These are phyloP conservation scores for Volvariella volvacea DNA, from an alignment of 1,284 basidiomycete species.

Conservation along the genomic window DNA sequence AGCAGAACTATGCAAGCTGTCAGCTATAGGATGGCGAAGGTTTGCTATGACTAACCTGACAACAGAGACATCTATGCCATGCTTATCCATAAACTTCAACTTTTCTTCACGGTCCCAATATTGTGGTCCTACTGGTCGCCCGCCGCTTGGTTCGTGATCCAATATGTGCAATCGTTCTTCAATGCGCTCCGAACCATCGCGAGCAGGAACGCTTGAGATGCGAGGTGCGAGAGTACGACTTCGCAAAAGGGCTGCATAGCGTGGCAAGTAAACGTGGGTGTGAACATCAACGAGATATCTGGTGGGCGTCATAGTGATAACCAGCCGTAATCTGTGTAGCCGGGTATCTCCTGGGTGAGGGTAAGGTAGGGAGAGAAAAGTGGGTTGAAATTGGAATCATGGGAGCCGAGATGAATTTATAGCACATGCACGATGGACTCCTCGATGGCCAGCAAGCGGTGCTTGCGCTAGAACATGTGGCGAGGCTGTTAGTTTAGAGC, in stretches of 20 bases:
- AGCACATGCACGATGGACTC: neutral
- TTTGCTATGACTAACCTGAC: slow-evolving; percentile 40
- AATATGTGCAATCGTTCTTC: slow-evolving; percentile 71
- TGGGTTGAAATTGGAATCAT: neutral
- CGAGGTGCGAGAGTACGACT: slow-evolving; percentile 56
- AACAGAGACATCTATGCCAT: slow-evolving; percentile 65
- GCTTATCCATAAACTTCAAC: slow-evolving; percentile 71
- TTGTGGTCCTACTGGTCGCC: slow-evolving; percentile 51
- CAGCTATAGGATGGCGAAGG: neutral
- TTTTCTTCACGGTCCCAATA: slow-evolving; percentile 81
- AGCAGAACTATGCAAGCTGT: slow-evolving; percentile 44
- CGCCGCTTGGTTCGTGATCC: slow-evolving; percentile 70
- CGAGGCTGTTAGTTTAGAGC: too few relatives aligned
- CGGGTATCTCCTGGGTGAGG: too few relatives aligned
- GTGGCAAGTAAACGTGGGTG: slow-evolving; percentile 76
- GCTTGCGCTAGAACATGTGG: too few relatives aligned
- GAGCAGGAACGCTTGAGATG: slow-evolving; percentile 48
- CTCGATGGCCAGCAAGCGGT: neutral
- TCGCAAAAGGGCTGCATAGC: slow-evolving; percentile 62
- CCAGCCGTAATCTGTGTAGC: slow-evolving; percentile 2
- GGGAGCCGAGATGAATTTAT: neutral
- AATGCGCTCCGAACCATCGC: slow-evolving; percentile 25
- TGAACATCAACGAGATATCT: slow-evolving; percentile 68
- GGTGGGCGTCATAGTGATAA: slow-evolving; percentile 11
- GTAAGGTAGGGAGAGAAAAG: too few relatives aligned